Evolutionary conservation across 1,284 basidiomycete species (phyloP).

Genomic region (Leccinum ambiguum): DNA sequence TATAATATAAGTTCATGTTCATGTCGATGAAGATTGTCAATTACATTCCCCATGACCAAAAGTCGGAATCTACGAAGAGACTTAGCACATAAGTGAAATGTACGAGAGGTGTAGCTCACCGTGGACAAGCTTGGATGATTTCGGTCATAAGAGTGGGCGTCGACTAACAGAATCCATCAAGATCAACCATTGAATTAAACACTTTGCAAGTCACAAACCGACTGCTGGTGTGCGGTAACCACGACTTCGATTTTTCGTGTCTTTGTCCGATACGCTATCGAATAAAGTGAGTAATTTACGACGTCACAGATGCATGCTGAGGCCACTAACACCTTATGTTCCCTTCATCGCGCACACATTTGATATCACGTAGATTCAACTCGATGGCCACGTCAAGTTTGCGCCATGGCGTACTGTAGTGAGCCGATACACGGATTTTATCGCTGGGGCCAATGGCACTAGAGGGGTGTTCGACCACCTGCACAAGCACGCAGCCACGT

Average conservation of each 20-base stretch:
- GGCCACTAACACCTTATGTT: conserved; percentile 12
- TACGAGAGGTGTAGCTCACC: conserved; percentile 1
- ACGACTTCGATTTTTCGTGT: conserved; percentile 15
- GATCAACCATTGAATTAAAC: background rate
- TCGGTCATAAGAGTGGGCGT: background rate
- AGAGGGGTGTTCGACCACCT: background rate
- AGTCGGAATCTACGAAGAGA: conserved; percentile 15
- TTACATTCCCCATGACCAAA: conserved; percentile 21
- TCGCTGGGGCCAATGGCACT: conserved; percentile 10
- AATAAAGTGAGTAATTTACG: conserved; percentile 1
- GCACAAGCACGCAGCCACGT: background rate
- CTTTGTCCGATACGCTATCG: conserved; percentile 16
- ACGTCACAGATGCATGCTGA: no score
- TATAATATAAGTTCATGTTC: background rate
- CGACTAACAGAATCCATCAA: conserved; percentile 3
- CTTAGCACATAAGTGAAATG: background rate
- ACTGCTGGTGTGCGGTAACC: conserved; percentile 4
- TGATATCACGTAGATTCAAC: conserved; percentile 5
- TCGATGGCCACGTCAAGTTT: conserved; percentile 6
- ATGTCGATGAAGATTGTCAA: background rate
- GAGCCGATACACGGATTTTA: conserved; percentile 2
- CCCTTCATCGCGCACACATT: conserved; percentile 12
- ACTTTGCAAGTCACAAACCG: conserved; percentile 7
- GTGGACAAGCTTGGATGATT: conserved; percentile 11
- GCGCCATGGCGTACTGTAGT: background rate